Conservation (phyloP, 345 rosid genomes). For the Populus pruinosa region DNA sequence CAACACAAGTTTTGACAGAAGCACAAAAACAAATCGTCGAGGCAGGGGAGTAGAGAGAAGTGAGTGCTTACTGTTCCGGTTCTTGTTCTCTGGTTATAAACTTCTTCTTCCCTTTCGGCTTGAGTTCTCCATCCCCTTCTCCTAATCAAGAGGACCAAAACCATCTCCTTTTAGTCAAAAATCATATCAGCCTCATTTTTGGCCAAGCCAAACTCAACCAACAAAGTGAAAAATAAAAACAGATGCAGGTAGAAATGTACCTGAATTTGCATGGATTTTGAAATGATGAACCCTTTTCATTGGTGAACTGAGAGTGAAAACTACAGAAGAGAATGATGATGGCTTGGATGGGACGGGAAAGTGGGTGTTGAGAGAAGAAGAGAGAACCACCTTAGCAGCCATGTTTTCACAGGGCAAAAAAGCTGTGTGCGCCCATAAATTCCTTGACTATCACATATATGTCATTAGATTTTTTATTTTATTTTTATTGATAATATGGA, state of each 20-base stretch:
- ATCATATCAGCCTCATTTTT: background rate
- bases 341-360: slow-evolving; percentile 22
- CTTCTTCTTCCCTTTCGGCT: slow-evolving; percentile 69
- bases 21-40: background rate
- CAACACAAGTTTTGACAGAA: background rate
- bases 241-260: slow-evolving; percentile 20
- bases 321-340: slow-evolving; percentile 23
- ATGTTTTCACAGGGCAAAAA: slow-evolving; percentile 24
- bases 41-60: background rate
- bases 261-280: slow-evolving; percentile 55
- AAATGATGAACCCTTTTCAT: slow-evolving; percentile 32
- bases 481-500: background rate
- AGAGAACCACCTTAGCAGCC: slow-evolving; percentile 47
- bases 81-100: slow-evolving; percentile 88
- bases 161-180: background rate
- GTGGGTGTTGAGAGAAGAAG: slow-evolving; percentile 32
- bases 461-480: no score
- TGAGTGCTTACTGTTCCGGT: slow-evolving; percentile 60
- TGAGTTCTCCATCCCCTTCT: slow-evolving; percentile 66
- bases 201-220: background rate
- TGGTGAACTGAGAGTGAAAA: slow-evolving; percentile 17
- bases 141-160: slow-evolving; percentile 31
- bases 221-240: background rate
- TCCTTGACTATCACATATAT: background rate
- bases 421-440: background rate